Base-by-base conservation (phyloP, 2,329 filamentous ascomycete genomes). In the Aspergillus pseudoterreus region DNA sequence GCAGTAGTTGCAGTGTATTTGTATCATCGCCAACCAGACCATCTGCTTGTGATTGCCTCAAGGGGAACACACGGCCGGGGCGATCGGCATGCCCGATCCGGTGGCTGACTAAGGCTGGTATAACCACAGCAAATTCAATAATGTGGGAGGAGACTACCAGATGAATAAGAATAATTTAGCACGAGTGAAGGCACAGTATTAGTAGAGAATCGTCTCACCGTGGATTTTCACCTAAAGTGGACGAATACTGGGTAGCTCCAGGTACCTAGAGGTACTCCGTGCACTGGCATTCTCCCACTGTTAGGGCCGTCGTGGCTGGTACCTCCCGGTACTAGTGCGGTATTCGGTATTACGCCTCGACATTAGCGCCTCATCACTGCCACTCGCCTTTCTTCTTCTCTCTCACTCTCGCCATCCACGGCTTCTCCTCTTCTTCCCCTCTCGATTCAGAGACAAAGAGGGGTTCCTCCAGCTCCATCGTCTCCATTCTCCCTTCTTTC, bases 71-170 rank as follows among this genome's bases (percentile, higher is more conserved):
- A 17, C 32, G 24, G 38, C 46, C 38, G 45, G 27, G 47, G 39
- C 39, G 47, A 49, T 43, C 47, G 47, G 47, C 27, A 32, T 43
- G 12, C 47, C 47, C 32, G 33, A 49, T 49, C 47, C 41, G 43
- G 48, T 42, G 39, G 43, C 15, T 51, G 49, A 51, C 43, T 51
- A 47, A 51, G 43, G 27, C 27, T 30, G 27, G 22, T 30, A 9
- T 11, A 30, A 30, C 27, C 10, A 10, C 27, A 30, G 8, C 27
- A 30, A 30, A 30, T 9, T 30, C 8, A 30, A 30, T 30, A 4
- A 30, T 30, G 10, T 30, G 10, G 8, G 10, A 8, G 27, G 8
- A 30, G 27, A 30, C 27, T 11, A 30, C 8, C 4, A 22, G 22
- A 30, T 30, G 10, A 11, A 30, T 11, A 30, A 30, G 10, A 3